Evolutionary conservation across 495 filamentous ascomycete species (phyloP).

Genomic region (Penicillium pulvis): DNA sequence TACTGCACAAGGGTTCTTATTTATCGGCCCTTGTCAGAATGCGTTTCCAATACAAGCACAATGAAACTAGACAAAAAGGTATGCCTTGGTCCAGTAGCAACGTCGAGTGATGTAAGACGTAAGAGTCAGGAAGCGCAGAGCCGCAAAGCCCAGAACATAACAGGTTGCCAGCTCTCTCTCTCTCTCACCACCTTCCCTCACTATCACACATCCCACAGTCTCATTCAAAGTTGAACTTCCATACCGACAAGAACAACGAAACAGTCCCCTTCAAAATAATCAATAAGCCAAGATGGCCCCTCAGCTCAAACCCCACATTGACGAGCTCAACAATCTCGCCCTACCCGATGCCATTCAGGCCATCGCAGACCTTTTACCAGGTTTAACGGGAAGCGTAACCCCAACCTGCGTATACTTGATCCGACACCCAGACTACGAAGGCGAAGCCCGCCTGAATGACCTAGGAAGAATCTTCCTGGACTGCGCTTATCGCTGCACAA

Average conservation of each 20-base stretch:
- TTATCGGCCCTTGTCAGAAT: too few relatives aligned
- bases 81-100: too few relatives aligned
- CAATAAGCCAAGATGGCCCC: slow-evolving; percentile 5
- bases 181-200: too few relatives aligned
- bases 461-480: slow-evolving; percentile 9
- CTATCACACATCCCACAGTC: too few relatives aligned
- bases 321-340: slow-evolving; percentile 3
- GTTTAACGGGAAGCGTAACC: slow-evolving; percentile 2
- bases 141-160: too few relatives aligned
- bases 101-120: too few relatives aligned
- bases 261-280: background rate
- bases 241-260: background rate
- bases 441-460: slow-evolving; percentile 9
- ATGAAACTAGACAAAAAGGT: too few relatives aligned
- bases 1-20: too few relatives aligned
- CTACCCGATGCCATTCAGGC: slow-evolving; percentile 9
- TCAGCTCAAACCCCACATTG: slow-evolving; percentile 13
- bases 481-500: slow-evolving; percentile 1
- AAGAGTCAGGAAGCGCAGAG: too few relatives aligned
- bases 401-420: slow-evolving; percentile 8
- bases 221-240: background rate
- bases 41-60: too few relatives aligned
- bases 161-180: too few relatives aligned
- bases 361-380: slow-evolving; percentile 11
- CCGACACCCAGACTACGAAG: slow-evolving; percentile 14